Evolutionary conservation across 192 early-diverging fungal genomes (phyloP).

Genomic region (Entomortierella lignicola): DNA sequence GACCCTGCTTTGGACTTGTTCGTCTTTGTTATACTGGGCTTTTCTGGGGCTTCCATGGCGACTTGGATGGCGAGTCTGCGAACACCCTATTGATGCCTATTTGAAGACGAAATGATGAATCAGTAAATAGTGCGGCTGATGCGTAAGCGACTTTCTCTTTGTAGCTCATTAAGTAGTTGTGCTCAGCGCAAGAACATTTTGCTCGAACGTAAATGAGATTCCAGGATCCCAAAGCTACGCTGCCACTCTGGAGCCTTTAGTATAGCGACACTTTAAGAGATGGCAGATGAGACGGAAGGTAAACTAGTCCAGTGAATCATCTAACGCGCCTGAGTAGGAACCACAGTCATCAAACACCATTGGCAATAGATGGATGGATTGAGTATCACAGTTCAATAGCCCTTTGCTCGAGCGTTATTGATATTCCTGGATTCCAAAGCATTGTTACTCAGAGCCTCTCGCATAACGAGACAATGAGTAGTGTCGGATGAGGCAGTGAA

Average conservation of each 20-base stretch:
- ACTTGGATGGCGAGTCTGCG: not conserved
- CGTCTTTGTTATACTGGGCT: constrained; percentile 1
- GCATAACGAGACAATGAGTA: constrained; percentile 33
- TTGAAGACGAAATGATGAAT: not conserved
- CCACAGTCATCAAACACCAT: constrained; percentile 22
- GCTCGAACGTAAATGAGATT: constrained; percentile 37
- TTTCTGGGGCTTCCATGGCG: constrained; percentile 8
- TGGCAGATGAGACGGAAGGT: constrained; percentile 16
- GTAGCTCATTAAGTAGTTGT: not conserved
- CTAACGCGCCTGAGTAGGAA: constrained; percentile 31
- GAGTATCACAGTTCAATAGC: constrained; percentile 24
- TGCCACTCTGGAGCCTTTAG: constrained; percentile 36
- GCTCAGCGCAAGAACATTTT: constrained; percentile 38
- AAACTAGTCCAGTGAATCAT: constrained; percentile 22
- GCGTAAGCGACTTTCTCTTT: not conserved
- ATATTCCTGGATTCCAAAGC: constrained; percentile 43
- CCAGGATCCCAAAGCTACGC: constrained; percentile 44
- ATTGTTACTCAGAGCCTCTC: constrained; percentile 40
- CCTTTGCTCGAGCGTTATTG: constrained; percentile 40
- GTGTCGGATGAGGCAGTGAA: constrained; percentile 18
- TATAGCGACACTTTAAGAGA: constrained; percentile 33
- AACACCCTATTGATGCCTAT: not conserved
- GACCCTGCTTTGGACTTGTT: constrained; percentile 10
- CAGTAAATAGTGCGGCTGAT: not conserved
- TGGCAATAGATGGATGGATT: constrained; percentile 14